A percentile compares a stretch with the other conserved stretches of the same genome.
Evolutionary conservation across 176 grass and related monocot genomes (phyloP).

Genomic region (Saccharum spontaneum): DNA sequence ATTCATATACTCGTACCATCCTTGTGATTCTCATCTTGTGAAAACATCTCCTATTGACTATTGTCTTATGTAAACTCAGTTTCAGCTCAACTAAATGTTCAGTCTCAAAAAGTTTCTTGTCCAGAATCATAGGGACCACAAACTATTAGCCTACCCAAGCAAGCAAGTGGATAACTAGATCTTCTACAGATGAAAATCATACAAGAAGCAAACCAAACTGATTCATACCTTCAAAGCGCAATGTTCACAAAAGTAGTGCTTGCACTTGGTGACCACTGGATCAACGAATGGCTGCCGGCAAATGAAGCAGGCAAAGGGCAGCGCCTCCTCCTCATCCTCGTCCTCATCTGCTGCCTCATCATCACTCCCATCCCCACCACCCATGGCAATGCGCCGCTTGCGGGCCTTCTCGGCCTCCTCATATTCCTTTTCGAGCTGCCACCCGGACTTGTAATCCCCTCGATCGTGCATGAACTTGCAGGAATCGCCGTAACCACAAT

Average conservation of each 20-base stretch:
- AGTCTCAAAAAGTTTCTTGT: not conserved
- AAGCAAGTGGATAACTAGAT: constrained; percentile 9
- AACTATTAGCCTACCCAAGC: not conserved
- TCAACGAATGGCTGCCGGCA: constrained; percentile 80
- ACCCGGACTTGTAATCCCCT: constrained; percentile 96
- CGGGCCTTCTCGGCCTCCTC: constrained; percentile 72
- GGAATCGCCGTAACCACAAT: constrained; percentile 88
- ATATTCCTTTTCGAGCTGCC: constrained; percentile 90
- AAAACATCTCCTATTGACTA: not conserved
- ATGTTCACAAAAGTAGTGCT: constrained; percentile 92
- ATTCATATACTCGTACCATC: not conserved
- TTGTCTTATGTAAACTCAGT: not conserved
- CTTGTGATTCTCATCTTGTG: not conserved
- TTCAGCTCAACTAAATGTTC: not conserved
- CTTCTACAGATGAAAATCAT: constrained; percentile 11
- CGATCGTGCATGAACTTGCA: constrained; percentile 98
- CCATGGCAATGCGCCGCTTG: constrained; percentile 55
- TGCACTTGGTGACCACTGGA: constrained; percentile 86
- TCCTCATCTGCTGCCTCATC: constrained; percentile 39
- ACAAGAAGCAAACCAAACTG: not conserved
- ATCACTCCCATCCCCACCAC: constrained; percentile 43
- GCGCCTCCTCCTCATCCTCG: constrained; percentile 44
- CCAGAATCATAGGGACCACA: not conserved
- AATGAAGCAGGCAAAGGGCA: constrained; percentile 92
- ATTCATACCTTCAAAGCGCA: constrained; percentile 73